Conservation (phyloP, 306 rosid species). For the Vicia villosa region DNA sequence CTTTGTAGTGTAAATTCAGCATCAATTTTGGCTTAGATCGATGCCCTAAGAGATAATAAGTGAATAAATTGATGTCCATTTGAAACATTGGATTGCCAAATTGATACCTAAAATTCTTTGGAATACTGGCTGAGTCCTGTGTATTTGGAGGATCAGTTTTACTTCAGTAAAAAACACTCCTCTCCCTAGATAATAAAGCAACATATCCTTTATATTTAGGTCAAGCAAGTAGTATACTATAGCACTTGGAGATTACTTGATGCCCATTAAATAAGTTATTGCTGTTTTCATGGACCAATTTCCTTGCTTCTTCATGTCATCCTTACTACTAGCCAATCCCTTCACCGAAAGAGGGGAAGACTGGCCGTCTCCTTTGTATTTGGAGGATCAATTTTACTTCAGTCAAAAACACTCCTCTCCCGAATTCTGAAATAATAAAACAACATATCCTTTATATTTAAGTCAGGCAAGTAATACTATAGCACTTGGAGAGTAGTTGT, state of each 20-base stretch:
- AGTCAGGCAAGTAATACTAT: constrained; percentile 17
- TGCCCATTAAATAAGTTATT: constrained; percentile 19
- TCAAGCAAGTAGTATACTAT: constrained; percentile 21
- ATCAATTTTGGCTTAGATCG: background rate
- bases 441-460: background rate
- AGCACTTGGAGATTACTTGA: constrained; percentile 11
- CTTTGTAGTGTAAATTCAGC: background rate
- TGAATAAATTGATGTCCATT: constrained; percentile 6
- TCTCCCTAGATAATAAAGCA: background rate
- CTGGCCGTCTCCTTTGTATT: background rate
- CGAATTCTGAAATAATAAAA: background rate
- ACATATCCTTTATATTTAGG: background rate
- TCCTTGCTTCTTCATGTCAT: background rate
- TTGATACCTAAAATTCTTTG: background rate
- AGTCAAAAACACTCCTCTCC: background rate
- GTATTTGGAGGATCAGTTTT: background rate
- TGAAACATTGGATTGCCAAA: background rate
- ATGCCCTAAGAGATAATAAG: background rate
- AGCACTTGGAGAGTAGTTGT: constrained; percentile 16
- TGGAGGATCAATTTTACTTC: background rate
- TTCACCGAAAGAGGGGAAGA: background rate
- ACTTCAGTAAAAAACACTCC: background rate
- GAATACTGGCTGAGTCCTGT: background rate
- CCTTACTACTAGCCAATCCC: constrained; percentile 1
- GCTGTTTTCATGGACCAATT: constrained; percentile 26